These are phyloP conservation scores for Mycena citricolor DNA, from an alignment of 1,284 basidiomycete genomes.

Conservation along the genomic window DNA sequence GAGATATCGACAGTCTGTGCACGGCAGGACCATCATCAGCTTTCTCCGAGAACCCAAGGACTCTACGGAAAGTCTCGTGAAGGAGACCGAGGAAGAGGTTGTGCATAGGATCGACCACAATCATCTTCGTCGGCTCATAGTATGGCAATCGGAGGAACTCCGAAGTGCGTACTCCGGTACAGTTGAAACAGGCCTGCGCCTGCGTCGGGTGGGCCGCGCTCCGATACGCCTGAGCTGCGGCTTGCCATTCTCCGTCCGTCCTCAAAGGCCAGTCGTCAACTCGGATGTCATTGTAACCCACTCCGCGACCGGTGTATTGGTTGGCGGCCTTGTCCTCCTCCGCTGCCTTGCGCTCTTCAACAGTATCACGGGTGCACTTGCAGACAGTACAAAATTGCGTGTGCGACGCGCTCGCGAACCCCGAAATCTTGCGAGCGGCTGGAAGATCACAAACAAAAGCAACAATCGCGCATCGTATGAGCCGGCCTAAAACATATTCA, in stretches of 20 bases:
- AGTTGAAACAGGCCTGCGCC: constrained; percentile 21
- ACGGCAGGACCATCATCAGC: no score
- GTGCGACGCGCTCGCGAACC: constrained; percentile 29
- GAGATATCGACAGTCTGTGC: no score
- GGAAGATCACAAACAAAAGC: constrained; percentile 38
- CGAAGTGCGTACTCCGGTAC: constrained; percentile 35
- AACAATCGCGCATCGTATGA: constrained; percentile 28
- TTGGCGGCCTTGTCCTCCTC: no score
- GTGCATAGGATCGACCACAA: constrained; percentile 31
- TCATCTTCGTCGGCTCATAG: not conserved
- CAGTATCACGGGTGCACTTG: constrained; percentile 17
- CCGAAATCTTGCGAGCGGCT: constrained; percentile 35
- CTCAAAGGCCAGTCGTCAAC: constrained; percentile 22
- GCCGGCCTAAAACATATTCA: constrained; percentile 24
- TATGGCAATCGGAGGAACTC: constrained; percentile 34
- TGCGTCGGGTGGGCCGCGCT: constrained; percentile 20
- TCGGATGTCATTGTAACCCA: constrained; percentile 21
- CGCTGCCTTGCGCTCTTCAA: constrained; percentile 29
- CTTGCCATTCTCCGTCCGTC: constrained; percentile 20
- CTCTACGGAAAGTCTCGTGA: not conserved
- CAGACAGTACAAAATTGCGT: constrained; percentile 37
- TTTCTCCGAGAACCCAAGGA: constrained; percentile 1
- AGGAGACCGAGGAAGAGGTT: not conserved
- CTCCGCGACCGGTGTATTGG: no score
- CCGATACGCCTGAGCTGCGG: constrained; percentile 21